phyloP scores from a whole-genome alignment of 2,329 filamentous ascomycete species.

The Talaromyces sp. region DNA sequence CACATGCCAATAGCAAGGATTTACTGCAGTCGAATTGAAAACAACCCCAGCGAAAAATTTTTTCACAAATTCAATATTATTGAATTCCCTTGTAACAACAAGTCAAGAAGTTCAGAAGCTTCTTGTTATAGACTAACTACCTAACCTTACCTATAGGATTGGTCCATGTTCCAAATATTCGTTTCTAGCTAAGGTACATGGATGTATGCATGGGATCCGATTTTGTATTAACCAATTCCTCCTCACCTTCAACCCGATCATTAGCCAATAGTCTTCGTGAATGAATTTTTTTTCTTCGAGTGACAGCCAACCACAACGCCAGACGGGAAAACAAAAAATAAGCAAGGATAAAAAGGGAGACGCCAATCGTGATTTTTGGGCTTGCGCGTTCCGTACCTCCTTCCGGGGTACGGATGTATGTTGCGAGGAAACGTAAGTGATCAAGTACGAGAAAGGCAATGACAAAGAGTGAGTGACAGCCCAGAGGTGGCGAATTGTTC shows the following conservation, averaged over 20 bases:
- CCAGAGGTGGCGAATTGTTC: not conserved
- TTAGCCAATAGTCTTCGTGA: not conserved
- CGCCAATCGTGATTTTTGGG: conserved; percentile 6
- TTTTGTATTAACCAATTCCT: not conserved
- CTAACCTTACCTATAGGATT: not conserved
- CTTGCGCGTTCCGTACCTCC: conserved; percentile 8
- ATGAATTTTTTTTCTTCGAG: not conserved
- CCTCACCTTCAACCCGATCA: not conserved
- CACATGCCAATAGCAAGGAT: not conserved
- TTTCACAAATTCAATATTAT: not conserved
- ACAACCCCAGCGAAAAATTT: not conserved
- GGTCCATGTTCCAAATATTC: not conserved
- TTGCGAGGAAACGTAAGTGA: conserved; percentile 1
- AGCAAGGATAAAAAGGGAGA: not conserved
- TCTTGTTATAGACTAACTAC: conserved; percentile 13
- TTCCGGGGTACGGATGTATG: not conserved
- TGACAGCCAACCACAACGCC: conserved; percentile 6
- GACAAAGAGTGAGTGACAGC: not conserved
- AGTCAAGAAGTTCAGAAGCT: conserved; percentile 22
- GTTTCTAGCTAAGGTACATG: conserved; percentile 5
- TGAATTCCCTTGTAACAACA: not conserved
- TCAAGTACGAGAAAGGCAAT: not conserved
- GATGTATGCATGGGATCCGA: not conserved
- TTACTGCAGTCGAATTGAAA: not conserved
- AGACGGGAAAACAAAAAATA: not conserved